These are phyloP conservation scores for Cladophialophora bantiana DNA, from an alignment of 2,329 filamentous ascomycete genomes.

Conservation along the genomic window DNA sequence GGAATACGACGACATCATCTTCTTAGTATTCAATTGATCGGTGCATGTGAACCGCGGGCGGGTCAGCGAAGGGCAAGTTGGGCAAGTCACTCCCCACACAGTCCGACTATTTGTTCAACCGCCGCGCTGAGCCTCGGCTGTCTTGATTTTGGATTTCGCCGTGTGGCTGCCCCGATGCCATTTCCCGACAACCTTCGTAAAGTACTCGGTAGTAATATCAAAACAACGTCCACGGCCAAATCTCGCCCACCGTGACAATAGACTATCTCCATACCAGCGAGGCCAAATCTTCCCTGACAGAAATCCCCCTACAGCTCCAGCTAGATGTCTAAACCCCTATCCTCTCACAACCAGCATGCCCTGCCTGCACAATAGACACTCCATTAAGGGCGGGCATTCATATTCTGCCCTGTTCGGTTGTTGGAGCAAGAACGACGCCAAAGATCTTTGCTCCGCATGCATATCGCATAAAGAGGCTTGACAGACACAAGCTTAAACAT, in stretches of 20 bases:
- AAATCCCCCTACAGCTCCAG: not conserved
- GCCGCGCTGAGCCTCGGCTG: constrained; percentile 11
- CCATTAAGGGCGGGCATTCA: not conserved
- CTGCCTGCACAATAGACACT: not conserved
- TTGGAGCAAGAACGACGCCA: not conserved
- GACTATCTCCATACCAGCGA: not conserved
- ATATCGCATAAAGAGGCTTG: not conserved
- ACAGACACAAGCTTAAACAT: not conserved
- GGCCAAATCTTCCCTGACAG: not conserved
- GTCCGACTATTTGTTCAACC: not conserved
- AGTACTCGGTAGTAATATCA: no score
- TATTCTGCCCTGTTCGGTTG: not conserved
- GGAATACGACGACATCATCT: constrained; percentile 22
- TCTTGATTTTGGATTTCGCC: not conserved
- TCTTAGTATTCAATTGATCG: not conserved
- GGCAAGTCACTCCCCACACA: constrained; percentile 18
- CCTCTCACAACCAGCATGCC: not conserved
- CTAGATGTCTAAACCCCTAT: not conserved
- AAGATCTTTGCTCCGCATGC: not conserved
- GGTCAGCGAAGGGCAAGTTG: constrained; percentile 3
- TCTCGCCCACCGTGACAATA: not conserved
- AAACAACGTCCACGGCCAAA: not conserved
- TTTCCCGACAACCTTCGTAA: not conserved
- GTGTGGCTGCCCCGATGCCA: not conserved
- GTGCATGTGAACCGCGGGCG: constrained; percentile 21